Percentiles rank a stretch among this genome's conserved stretches.
phyloP scores from a whole-genome alignment of 495 filamentous ascomycete species.

The Parachaetomium inaequale region DNA sequence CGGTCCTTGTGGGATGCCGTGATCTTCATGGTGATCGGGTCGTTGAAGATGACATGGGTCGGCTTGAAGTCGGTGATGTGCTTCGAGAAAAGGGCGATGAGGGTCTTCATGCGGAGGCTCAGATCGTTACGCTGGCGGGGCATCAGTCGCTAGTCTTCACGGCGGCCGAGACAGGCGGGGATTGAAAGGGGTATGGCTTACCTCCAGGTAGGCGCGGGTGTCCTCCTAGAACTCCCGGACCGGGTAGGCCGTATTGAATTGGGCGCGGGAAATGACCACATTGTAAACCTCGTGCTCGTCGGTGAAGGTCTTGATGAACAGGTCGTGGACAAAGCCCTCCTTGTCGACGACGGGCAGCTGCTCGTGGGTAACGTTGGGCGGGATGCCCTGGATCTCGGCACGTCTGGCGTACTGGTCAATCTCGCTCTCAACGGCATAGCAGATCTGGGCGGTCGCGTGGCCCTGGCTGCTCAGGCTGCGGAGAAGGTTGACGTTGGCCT shows the following conservation, averaged over 20 bases:
- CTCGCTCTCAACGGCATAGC: slow-evolving; percentile 27
- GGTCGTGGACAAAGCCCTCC: not conserved
- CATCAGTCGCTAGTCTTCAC: not conserved
- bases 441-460: slow-evolving; percentile 28
- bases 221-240: slow-evolving; percentile 25
- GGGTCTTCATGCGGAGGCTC: slow-evolving; percentile 15
- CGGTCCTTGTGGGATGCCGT: slow-evolving; percentile 15
- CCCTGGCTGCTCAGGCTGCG: slow-evolving; percentile 21
- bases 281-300: slow-evolving; percentile 28
- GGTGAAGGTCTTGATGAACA: slow-evolving; percentile 25
- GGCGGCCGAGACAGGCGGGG: not conserved
- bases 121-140: slow-evolving; percentile 1
- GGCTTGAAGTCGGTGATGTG: slow-evolving; percentile 25
- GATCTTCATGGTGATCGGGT: slow-evolving; percentile 33
- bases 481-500: slow-evolving; percentile 31
- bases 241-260: slow-evolving; percentile 26
- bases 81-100: slow-evolving; percentile 19
- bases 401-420: slow-evolving; percentile 15
- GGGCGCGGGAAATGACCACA: slow-evolving; percentile 20
- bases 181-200: not conserved
- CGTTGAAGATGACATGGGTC: slow-evolving; percentile 36
- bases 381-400: slow-evolving; percentile 23
- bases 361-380: slow-evolving; percentile 14
- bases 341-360: slow-evolving; percentile 6
- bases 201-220: slow-evolving; percentile 27